Base-by-base conservation (phyloP, 73 alveolate genomes). In the Paramecium sexaurelia region DNA sequence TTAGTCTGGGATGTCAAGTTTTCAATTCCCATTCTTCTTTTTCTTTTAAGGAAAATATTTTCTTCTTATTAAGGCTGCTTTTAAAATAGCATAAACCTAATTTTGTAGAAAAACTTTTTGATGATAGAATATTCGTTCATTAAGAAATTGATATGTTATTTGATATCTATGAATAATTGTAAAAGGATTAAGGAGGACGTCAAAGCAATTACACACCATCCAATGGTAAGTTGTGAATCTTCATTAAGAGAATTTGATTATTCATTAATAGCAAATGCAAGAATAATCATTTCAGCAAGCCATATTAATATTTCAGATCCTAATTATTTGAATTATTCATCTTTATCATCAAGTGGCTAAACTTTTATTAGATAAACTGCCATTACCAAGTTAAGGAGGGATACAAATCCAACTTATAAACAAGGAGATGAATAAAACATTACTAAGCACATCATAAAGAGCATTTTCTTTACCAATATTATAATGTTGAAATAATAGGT, bases 11-110 rank as follows among this genome's bases (percentile, higher is more conserved):
- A 61, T 6, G 83, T 61, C 43, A 26, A 4, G 5, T 61, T 61
- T 13, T 61, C 83, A 61, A 26, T 61, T 61, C 83, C 83, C 43
- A 61, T 9, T 61, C 47, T 61, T 32, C 83, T 61, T 61, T 9
- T 61, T 26, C 83, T 20, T 61, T 71, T 71, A 7, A 71, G 86
- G 43, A 71, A 71, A 71, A 71, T 71, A 32, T 71, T 71, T 37
- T 71, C 85, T 1, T 69, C 51, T 71, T 33, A 45, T 45, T 45
- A 22, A 11, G 61, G 56, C 35, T 29, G 20, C 7, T 37, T 37
- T 27, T 20, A 1, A 1, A 13, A 13, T 3, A 71, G 4, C 43
- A 71, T 27, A 0, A 0, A 5, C 29, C 17, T 71, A 6, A 71
- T 2, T 71, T 40, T 71, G 10, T 71, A 11, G 1, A 71, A 6